phyloP scores from a whole-genome alignment of 768 basidiomycete species.

The Galerina sulciceps region DNA sequence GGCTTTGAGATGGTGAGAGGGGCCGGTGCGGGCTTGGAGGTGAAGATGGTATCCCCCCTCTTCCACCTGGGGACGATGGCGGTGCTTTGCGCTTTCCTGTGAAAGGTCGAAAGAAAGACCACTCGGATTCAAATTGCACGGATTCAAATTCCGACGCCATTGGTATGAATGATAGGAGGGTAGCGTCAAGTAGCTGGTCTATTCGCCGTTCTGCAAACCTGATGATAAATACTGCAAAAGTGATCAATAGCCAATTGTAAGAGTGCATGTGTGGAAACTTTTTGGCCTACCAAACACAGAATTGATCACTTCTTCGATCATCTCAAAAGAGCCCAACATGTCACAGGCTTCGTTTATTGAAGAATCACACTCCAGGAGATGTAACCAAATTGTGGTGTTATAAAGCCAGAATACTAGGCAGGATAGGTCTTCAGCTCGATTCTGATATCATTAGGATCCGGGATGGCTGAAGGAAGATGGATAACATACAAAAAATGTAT shows the following conservation, averaged over 20 bases:
- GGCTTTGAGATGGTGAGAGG: constrained; percentile 54
- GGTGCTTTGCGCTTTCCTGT: constrained; percentile 60
- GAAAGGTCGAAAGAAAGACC: constrained; percentile 87
- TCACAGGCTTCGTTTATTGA: constrained; percentile 82
- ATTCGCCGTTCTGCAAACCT: constrained; percentile 89
- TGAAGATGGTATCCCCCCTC: constrained; percentile 42
- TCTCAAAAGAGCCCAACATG: constrained; percentile 78
- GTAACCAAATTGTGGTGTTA: constrained; percentile 88
- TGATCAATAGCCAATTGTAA: constrained; percentile 1
- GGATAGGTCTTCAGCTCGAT: constrained; percentile 81
- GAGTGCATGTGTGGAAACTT: neutral
- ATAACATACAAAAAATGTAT: constrained; percentile 83
- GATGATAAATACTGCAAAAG: constrained; percentile 83
- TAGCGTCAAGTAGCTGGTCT: constrained; percentile 82
- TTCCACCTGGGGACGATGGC: constrained; percentile 35
- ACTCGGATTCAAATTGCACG: constrained; percentile 95
- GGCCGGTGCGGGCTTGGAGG: constrained; percentile 58
- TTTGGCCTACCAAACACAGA: constrained; percentile 81
- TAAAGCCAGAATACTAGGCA: constrained; percentile 94
- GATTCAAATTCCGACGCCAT: constrained; percentile 79
- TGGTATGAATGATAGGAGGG: constrained; percentile 82
- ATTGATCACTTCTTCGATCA: constrained; percentile 92
- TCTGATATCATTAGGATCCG: constrained; percentile 45
- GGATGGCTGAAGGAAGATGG: constrained; percentile 7
- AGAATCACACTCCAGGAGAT: constrained; percentile 86